A percentile compares a stretch with the other conserved stretches of the same genome.
Conservation (phyloP, 1,284 basidiomycete species). For the Tilletia walkeri region DNA sequence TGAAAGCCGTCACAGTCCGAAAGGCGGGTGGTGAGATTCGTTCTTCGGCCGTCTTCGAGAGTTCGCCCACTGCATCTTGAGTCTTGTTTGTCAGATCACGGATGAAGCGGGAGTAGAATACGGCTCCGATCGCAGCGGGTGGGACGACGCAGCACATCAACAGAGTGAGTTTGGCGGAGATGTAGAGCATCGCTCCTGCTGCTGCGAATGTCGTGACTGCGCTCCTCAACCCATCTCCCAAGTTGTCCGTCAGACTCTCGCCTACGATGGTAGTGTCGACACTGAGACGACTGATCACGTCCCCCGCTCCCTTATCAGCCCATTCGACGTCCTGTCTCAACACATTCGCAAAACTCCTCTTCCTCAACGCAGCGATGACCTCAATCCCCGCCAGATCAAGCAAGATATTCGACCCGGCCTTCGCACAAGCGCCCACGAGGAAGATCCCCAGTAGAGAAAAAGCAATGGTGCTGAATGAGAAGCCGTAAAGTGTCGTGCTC, state of each 20-base stretch:
- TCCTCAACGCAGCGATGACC: constrained; percentile 83
- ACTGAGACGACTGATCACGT: constrained; percentile 85
- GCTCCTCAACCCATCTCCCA: constrained; percentile 47
- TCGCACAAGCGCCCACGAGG: constrained; percentile 80
- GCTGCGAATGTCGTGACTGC: constrained; percentile 44
- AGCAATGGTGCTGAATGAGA: constrained; percentile 79
- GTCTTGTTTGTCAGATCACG: constrained; percentile 86
- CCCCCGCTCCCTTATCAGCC: constrained; percentile 88
- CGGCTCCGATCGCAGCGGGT: constrained; percentile 89
- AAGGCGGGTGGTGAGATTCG: constrained; percentile 75
- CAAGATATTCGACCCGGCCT: constrained; percentile 86
- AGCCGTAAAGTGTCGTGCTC: constrained; percentile 40
- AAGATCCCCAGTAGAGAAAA: constrained; percentile 74
- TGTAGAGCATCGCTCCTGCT: constrained; percentile 95
- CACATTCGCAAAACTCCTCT: constrained; percentile 76
- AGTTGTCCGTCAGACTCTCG: constrained; percentile 67
- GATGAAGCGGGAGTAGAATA: constrained; percentile 92
- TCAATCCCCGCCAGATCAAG: constrained; percentile 76
- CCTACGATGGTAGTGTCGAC: constrained; percentile 92
- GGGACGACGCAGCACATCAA: constrained; percentile 90
- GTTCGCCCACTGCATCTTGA: constrained; percentile 88
- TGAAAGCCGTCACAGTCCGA: constrained; percentile 88
- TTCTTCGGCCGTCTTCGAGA: constrained; percentile 84
- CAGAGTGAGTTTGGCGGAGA: constrained; percentile 83
- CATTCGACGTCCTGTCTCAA: constrained; percentile 74